A percentile compares a stretch with the other conserved stretches of the same genome.
phyloP scores from a whole-genome alignment of 208 protist species.

The Herpetomonas tarakana region DNA sequence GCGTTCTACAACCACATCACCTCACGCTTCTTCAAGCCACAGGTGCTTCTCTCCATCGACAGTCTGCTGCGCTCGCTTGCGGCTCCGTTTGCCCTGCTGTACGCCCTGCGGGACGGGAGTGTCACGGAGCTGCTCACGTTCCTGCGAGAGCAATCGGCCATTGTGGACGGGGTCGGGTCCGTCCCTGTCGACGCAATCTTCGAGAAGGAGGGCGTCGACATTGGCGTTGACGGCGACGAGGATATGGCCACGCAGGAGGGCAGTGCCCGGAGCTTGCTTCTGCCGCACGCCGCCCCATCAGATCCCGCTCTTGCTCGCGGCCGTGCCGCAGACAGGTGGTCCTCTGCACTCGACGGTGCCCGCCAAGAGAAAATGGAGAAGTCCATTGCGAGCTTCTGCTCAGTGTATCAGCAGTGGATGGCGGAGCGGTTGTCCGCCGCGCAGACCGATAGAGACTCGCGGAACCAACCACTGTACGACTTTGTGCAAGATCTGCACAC shows the following conservation, averaged over 20 bases:
- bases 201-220: conserved; percentile 7
- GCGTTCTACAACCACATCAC: conserved; percentile 51
- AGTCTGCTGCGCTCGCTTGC: conserved; percentile 38
- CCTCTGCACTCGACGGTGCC: not conserved
- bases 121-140: conserved; percentile 35
- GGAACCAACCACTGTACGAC: conserved; percentile 11
- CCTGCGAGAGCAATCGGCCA: conserved; percentile 41
- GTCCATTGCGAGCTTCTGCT: conserved; percentile 47
- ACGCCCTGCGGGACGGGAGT: conserved; percentile 57
- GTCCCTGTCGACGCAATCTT: conserved; percentile 46
- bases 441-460: conserved; percentile 1
- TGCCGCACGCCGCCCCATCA: not conserved
- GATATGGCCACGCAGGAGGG: not conserved
- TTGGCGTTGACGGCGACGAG: not conserved
- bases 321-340: not conserved
- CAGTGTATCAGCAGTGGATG: conserved; percentile 47
- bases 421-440: conserved; percentile 18
- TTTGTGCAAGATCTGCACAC: conserved; percentile 19
- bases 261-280: not conserved
- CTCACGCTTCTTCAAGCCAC: conserved; percentile 50
- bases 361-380: conserved; percentile 19
- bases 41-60: conserved; percentile 31
- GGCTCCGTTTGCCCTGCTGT: conserved; percentile 58
- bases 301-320: too few relatives aligned
- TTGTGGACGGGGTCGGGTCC: conserved; percentile 72